Percentiles rank a stretch among this genome's conserved stretches.
Conservation (phyloP, 1,284 basidiomycete species). For the Anthracocystis setariae region DNA sequence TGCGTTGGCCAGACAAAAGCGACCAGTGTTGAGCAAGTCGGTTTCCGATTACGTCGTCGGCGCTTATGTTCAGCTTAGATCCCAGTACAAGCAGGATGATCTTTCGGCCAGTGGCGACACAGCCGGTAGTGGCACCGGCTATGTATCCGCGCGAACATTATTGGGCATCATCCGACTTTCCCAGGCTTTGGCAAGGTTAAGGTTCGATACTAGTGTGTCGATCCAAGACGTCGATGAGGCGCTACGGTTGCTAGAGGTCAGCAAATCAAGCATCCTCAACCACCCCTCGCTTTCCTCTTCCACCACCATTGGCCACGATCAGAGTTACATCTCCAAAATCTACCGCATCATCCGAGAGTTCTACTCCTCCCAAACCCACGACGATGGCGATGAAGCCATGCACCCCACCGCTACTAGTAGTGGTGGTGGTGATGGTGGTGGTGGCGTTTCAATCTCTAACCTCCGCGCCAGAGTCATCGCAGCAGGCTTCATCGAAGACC, state of each 20-base stretch:
- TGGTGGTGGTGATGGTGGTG: no score
- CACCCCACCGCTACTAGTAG: no score
- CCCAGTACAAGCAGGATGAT: conserved; percentile 89
- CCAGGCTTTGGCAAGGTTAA: conserved; percentile 90
- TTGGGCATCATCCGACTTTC: conserved; percentile 92
- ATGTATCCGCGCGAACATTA: conserved; percentile 96
- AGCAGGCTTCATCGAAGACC: conserved; percentile 46
- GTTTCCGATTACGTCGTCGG: conserved; percentile 95
- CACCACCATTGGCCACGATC: conserved; percentile 39
- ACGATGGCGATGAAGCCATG: conserved; percentile 10
- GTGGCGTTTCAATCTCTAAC: conserved; percentile 8
- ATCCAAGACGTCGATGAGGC: conserved; percentile 95
- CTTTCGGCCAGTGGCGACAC: conserved; percentile 79
- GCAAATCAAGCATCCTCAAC: conserved; percentile 80
- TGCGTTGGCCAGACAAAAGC: conserved; percentile 85
- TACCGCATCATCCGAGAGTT: conserved; percentile 65
- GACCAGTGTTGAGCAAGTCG: conserved; percentile 84
- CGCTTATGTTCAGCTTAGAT: conserved; percentile 92
- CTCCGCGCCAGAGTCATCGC: conserved; percentile 32
- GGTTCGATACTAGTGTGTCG: conserved; percentile 82
- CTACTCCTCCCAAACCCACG: background rate
- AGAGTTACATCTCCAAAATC: conserved; percentile 59
- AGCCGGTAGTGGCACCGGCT: conserved; percentile 66
- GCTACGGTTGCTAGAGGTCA: conserved; percentile 92
- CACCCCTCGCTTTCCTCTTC: conserved; percentile 19